Conservation (phyloP, 179 eudicot species). For the Spinacia oleracea region DNA sequence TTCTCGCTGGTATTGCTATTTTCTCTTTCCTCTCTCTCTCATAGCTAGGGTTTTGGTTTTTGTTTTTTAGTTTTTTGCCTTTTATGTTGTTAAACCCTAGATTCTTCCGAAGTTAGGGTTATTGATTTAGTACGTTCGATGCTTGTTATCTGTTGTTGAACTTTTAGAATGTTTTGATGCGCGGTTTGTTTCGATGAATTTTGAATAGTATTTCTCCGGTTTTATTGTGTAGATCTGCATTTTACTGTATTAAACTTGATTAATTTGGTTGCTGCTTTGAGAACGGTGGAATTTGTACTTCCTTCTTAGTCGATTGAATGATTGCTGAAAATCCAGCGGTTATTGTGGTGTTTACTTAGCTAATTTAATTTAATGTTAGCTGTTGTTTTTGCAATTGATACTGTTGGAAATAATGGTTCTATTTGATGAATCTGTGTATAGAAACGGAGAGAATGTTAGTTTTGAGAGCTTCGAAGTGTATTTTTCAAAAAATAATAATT, state of each 20-base stretch:
- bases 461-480: too few relatives aligned
- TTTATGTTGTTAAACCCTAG: neutral
- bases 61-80: neutral
- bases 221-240: neutral
- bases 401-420: neutral
- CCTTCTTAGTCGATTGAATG: neutral
- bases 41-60: neutral
- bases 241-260: too few relatives aligned
- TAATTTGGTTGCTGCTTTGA: neutral
- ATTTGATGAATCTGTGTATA: too few relatives aligned
- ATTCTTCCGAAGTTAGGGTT: neutral
- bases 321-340: neutral
- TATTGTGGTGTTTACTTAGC: neutral
- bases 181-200: too few relatives aligned
- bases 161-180: neutral
- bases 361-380: neutral
- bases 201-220: neutral
- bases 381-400: neutral
- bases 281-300: neutral
- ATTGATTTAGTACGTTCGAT: neutral
- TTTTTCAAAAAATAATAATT: too few relatives aligned
- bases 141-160: neutral
- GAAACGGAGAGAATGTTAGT: too few relatives aligned
- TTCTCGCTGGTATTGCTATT: slow-evolving; percentile 56
- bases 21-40: neutral